These are phyloP conservation scores for Phytophthora sojae DNA, from an alignment of 352 stramenopile species.

Conservation along the genomic window DNA sequence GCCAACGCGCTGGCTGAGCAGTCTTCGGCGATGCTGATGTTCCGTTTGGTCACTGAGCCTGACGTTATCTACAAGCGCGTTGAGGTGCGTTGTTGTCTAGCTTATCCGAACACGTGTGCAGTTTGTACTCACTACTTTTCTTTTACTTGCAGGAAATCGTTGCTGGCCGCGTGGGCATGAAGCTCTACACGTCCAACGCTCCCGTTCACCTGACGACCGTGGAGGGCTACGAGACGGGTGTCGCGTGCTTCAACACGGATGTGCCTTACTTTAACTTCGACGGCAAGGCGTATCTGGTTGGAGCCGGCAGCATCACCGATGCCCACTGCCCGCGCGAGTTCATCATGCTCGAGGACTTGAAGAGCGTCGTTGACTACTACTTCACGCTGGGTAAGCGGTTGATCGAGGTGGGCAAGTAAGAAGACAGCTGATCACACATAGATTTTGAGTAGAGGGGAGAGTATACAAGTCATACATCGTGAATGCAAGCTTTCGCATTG, in stretches of 20 bases:
- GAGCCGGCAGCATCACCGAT: conserved; percentile 77
- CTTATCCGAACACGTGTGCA: neutral
- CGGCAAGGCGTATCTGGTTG: conserved; percentile 82
- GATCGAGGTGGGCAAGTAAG: conserved; percentile 56
- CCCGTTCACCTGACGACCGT: conserved; percentile 83
- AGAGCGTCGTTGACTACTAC: conserved; percentile 73
- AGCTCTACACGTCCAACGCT: conserved; percentile 88
- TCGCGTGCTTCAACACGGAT: conserved; percentile 91
- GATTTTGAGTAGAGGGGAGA: neutral
- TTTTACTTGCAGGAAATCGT: conserved; percentile 59
- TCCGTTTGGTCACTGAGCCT: conserved; percentile 79
- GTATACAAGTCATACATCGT: neutral
- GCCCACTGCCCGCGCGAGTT: conserved; percentile 78
- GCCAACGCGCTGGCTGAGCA: conserved; percentile 85
- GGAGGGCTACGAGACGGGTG: conserved; percentile 85
- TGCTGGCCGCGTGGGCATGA: conserved; percentile 58
- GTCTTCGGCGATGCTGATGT: conserved; percentile 91
- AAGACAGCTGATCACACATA: neutral
- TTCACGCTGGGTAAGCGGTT: conserved; percentile 73
- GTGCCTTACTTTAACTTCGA: conserved; percentile 90
- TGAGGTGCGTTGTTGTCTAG: conserved; percentile 38
- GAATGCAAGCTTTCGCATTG: neutral
- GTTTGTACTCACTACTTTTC: conserved; percentile 2
- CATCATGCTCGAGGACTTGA: conserved; percentile 75
- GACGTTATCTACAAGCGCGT: conserved; percentile 76